Evolutionary conservation across 306 rosid genomes (phyloP), one percentile per base, ranked within the genome.

Genomic region (Trifolium repens): DNA sequence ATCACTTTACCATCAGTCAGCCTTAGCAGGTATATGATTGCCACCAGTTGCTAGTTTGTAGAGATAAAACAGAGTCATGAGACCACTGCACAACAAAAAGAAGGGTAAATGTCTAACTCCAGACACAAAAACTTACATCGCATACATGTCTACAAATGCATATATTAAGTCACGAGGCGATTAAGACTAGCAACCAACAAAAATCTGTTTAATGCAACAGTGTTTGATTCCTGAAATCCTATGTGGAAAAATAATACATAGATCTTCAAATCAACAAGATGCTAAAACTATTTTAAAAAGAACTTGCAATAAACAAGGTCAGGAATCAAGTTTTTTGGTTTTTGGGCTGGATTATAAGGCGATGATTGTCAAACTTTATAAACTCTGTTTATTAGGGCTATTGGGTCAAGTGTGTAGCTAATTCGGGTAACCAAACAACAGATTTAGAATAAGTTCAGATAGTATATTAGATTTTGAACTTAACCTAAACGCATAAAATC

Each of bases 11-110:
- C 71, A 73, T 90, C 79, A 87, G 71, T 90, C 81, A 6, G 83
- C 88, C 87, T 92, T 92, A 22, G 84, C 78, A 24, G 93, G 88
- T 76, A 93, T 72, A 74, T 89, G 94, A 85, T 93, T 93, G 79
- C 98, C 98, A 14, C 98, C 98, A 1, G 87, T 91, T 71, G 86
- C 91, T 43, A 89, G 69, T 90, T 93, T 93, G 96, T 57, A 88
- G 79, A 89, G 82, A 84, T 89, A 93, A 83, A 93, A 93, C 14
- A 46, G 67, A 19, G 91, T 89, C 97, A 93, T 91, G 67, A 93
- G 69, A 76, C 84, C 90, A 60, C 96, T 93, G 90, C 90, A 86
- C 19, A 49, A 67, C 2, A 39, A 78, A 78, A 4, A 59, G 42
- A 77, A 49, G 63, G 26, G 59, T 35, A 76, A 76, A 62, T 30